These are phyloP conservation scores for Cyclotella atomus DNA, from an alignment of 108 stramenopile genomes.

Conservation along the genomic window DNA sequence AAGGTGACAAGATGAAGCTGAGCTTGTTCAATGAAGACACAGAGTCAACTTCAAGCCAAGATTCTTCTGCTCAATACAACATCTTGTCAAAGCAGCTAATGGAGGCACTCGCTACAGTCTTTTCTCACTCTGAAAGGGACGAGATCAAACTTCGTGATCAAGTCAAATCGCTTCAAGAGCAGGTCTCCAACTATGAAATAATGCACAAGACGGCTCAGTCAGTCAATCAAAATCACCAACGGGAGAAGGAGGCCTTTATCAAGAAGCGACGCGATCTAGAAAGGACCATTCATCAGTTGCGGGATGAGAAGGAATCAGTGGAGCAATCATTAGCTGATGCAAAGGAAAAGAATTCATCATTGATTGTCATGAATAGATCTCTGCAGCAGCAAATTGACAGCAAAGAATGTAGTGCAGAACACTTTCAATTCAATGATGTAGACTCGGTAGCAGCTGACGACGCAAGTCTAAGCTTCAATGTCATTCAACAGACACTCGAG, in stretches of 20 bases:
- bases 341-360: slow-evolving; percentile 36
- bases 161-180: slow-evolving; percentile 17
- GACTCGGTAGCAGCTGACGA: background rate
- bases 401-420: background rate
- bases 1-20: slow-evolving; percentile 27
- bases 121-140: slow-evolving; percentile 23
- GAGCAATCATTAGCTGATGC: slow-evolving; percentile 27
- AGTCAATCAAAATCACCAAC: slow-evolving; percentile 20
- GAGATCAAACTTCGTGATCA: slow-evolving; percentile 17
- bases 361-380: slow-evolving; percentile 48
- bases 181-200: slow-evolving; percentile 28
- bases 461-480: background rate
- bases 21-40: slow-evolving; percentile 7
- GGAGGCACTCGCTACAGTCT: slow-evolving; percentile 24
- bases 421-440: slow-evolving; percentile 15
- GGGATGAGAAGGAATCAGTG: slow-evolving; percentile 23
- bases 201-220: slow-evolving; percentile 33
- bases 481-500: background rate
- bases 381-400: slow-evolving; percentile 42
- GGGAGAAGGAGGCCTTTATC: slow-evolving; percentile 32
- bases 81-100: background rate
- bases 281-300: slow-evolving; percentile 9
- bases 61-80: background rate
- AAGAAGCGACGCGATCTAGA: slow-evolving; percentile 36
- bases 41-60: background rate